Evolutionary conservation across 805 yeast species (phyloP).

Genomic region (Saccharomyces eubayanus): DNA sequence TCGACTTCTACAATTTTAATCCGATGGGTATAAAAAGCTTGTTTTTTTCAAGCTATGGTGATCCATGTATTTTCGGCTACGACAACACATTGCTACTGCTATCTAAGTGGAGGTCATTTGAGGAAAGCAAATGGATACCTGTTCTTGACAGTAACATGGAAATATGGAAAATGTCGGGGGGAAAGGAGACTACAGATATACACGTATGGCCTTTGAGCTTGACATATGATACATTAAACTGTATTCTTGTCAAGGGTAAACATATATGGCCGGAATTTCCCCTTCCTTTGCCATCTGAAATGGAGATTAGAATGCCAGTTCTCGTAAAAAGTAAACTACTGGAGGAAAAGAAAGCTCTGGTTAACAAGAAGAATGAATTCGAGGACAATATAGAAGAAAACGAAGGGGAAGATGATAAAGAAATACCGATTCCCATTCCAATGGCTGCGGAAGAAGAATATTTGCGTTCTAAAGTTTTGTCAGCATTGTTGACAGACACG

Average conservation of each 20-base stretch:
- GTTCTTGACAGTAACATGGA: conserved; percentile 47
- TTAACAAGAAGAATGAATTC: conserved; percentile 24
- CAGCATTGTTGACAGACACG: conserved; percentile 55
- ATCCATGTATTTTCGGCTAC: conserved; percentile 80
- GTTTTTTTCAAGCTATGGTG: conserved; percentile 84
- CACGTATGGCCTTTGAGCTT: conserved; percentile 85
- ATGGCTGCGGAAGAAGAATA: conserved; percentile 53
- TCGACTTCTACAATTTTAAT: conserved; percentile 17
- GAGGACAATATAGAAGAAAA: conserved; percentile 14
- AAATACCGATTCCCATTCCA: conserved; percentile 21
- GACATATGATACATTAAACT: conserved; percentile 58
- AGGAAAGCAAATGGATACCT: conserved; percentile 84
- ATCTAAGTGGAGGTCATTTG: conserved; percentile 66
- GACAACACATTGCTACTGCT: conserved; percentile 66
- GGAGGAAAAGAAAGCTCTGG: conserved; percentile 7
- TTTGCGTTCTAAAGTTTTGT: conserved; percentile 50
- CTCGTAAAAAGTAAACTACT: conserved; percentile 26
- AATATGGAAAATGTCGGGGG: conserved; percentile 44
- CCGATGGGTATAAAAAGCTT: conserved; percentile 45
- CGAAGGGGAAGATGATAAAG: conserved; percentile 16
- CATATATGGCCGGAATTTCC: conserved; percentile 71
- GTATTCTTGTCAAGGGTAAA: conserved; percentile 65
- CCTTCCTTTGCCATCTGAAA: conserved; percentile 71
- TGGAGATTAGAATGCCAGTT: conserved; percentile 64
- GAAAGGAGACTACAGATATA: conserved; percentile 41